Evolutionary conservation across 345 rosid genomes (phyloP).

Genomic region (Boechera stricta): DNA sequence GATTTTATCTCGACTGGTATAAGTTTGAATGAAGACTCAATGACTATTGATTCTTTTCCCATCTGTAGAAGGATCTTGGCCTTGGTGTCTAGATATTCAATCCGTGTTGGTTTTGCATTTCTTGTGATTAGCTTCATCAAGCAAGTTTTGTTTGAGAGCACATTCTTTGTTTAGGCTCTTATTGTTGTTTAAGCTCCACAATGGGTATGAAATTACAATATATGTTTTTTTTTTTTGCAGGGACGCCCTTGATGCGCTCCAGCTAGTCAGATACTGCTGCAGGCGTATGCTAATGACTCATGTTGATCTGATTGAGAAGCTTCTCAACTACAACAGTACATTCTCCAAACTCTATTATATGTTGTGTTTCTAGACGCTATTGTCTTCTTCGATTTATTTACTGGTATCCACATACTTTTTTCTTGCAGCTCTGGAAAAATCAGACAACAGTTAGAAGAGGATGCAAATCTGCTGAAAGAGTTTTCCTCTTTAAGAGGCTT

Average conservation of each 20-base stretch:
- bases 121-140: background rate
- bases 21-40: background rate
- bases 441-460: conserved; percentile 54
- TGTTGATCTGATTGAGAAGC: conserved; percentile 99
- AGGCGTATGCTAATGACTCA: conserved; percentile 99
- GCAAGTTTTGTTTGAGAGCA: background rate
- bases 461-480: conserved; percentile 27
- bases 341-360: conserved; percentile 27
- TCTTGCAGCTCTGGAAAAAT: conserved; percentile 79
- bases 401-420: background rate
- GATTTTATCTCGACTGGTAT: background rate
- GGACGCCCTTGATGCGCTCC: conserved; percentile 95
- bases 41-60: background rate
- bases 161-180: conserved; percentile 11
- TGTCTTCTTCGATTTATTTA: background rate
- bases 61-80: conserved; percentile 2
- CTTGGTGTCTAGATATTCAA: background rate
- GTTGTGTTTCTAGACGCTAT: background rate
- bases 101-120: background rate
- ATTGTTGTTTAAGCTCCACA: conserved; percentile 12
- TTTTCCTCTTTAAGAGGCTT: conserved; percentile 14
- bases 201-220: background rate
- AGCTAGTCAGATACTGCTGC: conserved; percentile 91
- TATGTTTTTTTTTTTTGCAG: conserved; percentile 47
- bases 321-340: conserved; percentile 92